These are phyloP conservation scores for Pseudevernia furfuracea DNA, from an alignment of 495 filamentous ascomycete genomes.

Conservation along the genomic window DNA sequence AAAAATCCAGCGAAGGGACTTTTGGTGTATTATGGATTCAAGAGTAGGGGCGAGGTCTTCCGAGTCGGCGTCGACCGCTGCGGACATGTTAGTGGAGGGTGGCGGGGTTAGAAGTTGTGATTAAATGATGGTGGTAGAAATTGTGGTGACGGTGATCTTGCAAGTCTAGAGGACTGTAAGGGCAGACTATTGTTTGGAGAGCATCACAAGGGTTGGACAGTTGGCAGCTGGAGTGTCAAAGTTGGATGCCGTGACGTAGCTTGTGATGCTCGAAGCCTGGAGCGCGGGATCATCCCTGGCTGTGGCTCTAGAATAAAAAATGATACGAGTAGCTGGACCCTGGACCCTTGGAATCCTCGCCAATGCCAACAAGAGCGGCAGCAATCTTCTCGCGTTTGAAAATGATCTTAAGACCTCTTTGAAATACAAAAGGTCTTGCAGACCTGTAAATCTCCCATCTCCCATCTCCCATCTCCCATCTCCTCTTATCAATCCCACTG, in stretches of 20 bases:
- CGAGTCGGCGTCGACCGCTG: slow-evolving; percentile 59
- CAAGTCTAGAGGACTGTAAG: no score
- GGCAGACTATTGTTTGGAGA: not conserved
- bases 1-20: slow-evolving; percentile 95
- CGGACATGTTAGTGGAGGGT: slow-evolving; percentile 45
- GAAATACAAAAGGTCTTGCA: not conserved
- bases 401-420: not conserved
- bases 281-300: slow-evolving; percentile 1
- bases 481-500: not conserved
- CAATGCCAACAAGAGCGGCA: not conserved
- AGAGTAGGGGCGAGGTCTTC: slow-evolving; percentile 83
- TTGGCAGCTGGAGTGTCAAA: not conserved
- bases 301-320: not conserved
- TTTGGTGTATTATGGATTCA: slow-evolving; percentile 89
- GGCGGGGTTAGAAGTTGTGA: not conserved
- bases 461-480: not conserved
- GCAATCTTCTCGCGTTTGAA: not conserved
- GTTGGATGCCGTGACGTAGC: slow-evolving; percentile 7
- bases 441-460: not conserved
- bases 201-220: not conserved
- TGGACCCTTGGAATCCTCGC: not conserved
- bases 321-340: not conserved
- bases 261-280: not conserved
- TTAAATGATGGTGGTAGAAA: not conserved
- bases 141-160: not conserved